Percentiles rank a stretch among this genome's conserved stretches.
Evolutionary conservation across 2,329 filamentous ascomycete species (phyloP).

Genomic region (Bertia moriformis): DNA sequence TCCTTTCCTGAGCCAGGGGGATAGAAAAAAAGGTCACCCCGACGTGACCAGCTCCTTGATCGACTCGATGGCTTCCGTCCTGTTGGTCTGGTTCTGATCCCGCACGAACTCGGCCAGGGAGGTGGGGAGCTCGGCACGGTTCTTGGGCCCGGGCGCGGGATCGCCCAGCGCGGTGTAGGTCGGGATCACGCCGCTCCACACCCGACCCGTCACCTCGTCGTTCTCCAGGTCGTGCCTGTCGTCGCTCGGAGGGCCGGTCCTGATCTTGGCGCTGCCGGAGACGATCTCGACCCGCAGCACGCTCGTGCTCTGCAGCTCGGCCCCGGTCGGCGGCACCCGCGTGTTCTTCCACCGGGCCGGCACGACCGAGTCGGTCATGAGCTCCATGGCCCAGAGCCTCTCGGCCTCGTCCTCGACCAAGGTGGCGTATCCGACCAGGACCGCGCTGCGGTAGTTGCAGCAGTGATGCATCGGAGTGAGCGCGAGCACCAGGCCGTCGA

Average conservation of each 20-base stretch:
- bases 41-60: no score
- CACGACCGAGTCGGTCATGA: slow-evolving; percentile 64
- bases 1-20: no score
- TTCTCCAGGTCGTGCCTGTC: slow-evolving; percentile 31
- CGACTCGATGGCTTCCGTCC: no score
- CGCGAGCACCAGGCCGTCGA: slow-evolving; percentile 69
- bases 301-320: slow-evolving; percentile 62
- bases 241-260: slow-evolving; percentile 47
- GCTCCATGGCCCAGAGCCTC: slow-evolving; percentile 63
- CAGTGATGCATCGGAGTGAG: slow-evolving; percentile 69
- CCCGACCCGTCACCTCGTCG: slow-evolving; percentile 18
- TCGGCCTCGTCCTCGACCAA: slow-evolving; percentile 55
- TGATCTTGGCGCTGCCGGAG: slow-evolving; percentile 63
- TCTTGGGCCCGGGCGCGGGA: slow-evolving; percentile 44
- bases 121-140: slow-evolving; percentile 40
- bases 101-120: no score
- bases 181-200: slow-evolving; percentile 46
- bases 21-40: no score
- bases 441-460: slow-evolving; percentile 74
- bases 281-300: slow-evolving; percentile 56
- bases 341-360: slow-evolving; percentile 54
- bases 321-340: slow-evolving; percentile 54
- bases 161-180: slow-evolving; percentile 49
- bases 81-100: no score
- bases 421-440: slow-evolving; percentile 61